Evolutionary conservation across 1,139 yeast species (phyloP).

Genomic region (Candida mesenterica): DNA sequence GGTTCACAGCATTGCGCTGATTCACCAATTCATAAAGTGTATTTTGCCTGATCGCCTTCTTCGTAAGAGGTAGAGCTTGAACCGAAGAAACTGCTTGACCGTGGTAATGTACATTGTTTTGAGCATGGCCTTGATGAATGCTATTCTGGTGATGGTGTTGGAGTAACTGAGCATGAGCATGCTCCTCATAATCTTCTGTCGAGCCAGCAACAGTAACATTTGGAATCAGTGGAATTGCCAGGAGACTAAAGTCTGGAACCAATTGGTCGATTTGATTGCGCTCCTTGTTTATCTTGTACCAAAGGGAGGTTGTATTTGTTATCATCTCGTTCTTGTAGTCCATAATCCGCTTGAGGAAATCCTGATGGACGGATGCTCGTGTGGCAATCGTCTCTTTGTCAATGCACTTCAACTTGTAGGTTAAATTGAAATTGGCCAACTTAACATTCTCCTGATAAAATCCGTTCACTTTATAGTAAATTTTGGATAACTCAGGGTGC

Average conservation of each 20-base stretch:
- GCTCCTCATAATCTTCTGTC: conserved; percentile 12
- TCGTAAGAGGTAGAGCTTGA: conserved; percentile 23
- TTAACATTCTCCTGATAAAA: conserved; percentile 67
- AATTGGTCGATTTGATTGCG: conserved; percentile 79
- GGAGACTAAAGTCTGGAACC: conserved; percentile 44
- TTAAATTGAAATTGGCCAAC: conserved; percentile 65
- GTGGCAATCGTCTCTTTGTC: conserved; percentile 78
- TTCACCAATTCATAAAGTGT: conserved; percentile 47
- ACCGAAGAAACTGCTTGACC: background rate
- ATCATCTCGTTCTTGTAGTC: conserved; percentile 69
- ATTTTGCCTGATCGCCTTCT: conserved; percentile 38
- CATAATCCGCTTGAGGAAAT: conserved; percentile 65
- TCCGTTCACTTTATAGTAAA: conserved; percentile 68
- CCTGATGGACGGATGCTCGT: conserved; percentile 82
- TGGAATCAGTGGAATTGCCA: conserved; percentile 36
- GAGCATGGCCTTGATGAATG: background rate
- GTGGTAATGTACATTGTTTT: no score
- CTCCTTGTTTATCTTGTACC: conserved; percentile 93
- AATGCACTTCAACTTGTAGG: conserved; percentile 73
- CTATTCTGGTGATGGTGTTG: background rate
- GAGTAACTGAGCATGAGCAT: background rate
- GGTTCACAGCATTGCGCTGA: conserved; percentile 52
- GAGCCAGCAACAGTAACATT: conserved; percentile 21
- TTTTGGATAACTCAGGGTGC: conserved; percentile 77
- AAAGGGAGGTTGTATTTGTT: conserved; percentile 72